phyloP scores from a whole-genome alignment of 2,329 filamentous ascomycete species.

The Cercospora sesami region DNA sequence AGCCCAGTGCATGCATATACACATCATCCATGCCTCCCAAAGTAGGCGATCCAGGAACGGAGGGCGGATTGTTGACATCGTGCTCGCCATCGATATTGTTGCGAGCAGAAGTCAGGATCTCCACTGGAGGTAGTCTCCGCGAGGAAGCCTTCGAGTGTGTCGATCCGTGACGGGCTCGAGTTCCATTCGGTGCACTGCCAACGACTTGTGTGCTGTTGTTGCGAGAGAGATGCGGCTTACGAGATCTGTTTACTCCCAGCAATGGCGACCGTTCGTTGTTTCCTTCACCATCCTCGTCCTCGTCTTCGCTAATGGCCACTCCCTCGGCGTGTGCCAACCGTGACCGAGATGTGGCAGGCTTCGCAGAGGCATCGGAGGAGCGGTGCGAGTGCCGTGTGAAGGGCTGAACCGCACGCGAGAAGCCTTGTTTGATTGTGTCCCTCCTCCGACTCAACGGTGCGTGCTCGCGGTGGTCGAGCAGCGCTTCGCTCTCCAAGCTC shows the following conservation, averaged over 20 bases:
- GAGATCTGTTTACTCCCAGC: constrained; percentile 42
- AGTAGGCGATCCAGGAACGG: constrained; percentile 59
- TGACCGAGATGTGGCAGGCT: constrained; percentile 5
- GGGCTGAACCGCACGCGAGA: constrained; percentile 31
- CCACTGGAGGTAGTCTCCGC: constrained; percentile 16
- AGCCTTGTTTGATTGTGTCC: constrained; percentile 45
- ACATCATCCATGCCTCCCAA: constrained; percentile 60
- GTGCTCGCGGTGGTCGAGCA: constrained; percentile 76
- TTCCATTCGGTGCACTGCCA: constrained; percentile 35
- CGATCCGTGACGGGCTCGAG: constrained; percentile 35
- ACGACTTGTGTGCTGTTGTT: constrained; percentile 28
- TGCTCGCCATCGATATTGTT: constrained; percentile 34
- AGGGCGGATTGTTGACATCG: constrained; percentile 67
- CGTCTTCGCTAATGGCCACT: constrained; percentile 39
- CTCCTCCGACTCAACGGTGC: constrained; percentile 44
- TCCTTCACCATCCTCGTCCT: constrained; percentile 55
- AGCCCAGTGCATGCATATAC: constrained; percentile 68
- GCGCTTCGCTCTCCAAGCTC: constrained; percentile 82
- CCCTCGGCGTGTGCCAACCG: constrained; percentile 14
- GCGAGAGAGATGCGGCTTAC: constrained; percentile 36
- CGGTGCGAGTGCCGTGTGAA: constrained; percentile 29
- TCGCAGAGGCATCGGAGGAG: constrained; percentile 24
- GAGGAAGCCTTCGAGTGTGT: constrained; percentile 33
- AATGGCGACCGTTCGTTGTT: constrained; percentile 53
- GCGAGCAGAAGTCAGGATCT: constrained; percentile 18